Evolutionary conservation across 2,329 filamentous ascomycete genomes (phyloP), one percentile per base, ranked within the genome.

Genomic region (Exophiala lecanii-corni): DNA sequence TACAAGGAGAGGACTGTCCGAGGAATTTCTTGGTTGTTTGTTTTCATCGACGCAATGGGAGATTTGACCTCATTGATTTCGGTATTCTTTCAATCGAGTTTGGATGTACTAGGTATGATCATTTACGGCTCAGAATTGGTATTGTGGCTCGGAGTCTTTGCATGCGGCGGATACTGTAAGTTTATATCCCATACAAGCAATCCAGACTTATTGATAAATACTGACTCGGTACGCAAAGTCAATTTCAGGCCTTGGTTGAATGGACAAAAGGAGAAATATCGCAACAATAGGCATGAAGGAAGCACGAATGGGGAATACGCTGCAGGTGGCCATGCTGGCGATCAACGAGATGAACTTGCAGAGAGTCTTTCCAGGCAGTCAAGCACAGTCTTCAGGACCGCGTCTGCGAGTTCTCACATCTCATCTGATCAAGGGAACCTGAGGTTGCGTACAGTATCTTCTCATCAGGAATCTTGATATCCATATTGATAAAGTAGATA

Each of bases 11-110:
- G 77, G 5, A 84, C 81, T 0, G 82, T 85, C 2, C 70, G 80
- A 10, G 82, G 82, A 5, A 85, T 86, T 28, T 84, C 81, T 1
- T 86, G 86, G 59, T 65, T 84, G 2, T 87, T 87, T 51, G 81
- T 84, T 0, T 78, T 69, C 1, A 82, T 86, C 32, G 82, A 86
- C 61, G 82, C 81, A 0, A 69, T 78, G 1, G 82, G 82, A 0
- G 82, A 86, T 58, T 58, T 86, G 3, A 81, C 81, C 41, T 85
- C 81, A 0, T 64, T 86, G 0, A 58, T 81, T 2, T 82, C 81
- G 1, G 67, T 86, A 12, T 64, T 82, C 31, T 84, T 82, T 50
- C 73, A 83, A 57, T 68, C 70, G 0, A 63, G 65, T 13, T 55
- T 82, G 3, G 76, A 84, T 55, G 57, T 82, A 1, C 61, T 84